A percentile compares a stretch with the other conserved stretches of the same genome.
phyloP scores from a whole-genome alignment of 495 filamentous ascomycete genomes.

The Aspergillus panamensis region DNA sequence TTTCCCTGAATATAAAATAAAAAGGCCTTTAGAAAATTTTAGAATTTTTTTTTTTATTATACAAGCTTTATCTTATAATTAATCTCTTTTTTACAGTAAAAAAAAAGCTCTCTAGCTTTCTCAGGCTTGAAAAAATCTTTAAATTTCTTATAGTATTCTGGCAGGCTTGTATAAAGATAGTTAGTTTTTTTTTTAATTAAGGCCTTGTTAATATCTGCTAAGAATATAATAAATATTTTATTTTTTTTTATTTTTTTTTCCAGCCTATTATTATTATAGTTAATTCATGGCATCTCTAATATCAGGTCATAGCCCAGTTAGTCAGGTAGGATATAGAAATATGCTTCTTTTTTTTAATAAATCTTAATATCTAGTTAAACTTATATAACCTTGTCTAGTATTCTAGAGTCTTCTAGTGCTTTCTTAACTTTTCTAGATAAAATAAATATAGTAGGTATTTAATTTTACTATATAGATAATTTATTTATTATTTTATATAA shows the following conservation, averaged over 20 bases:
- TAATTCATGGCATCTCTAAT: not conserved
- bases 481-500: too few relatives aligned
- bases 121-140: too few relatives aligned
- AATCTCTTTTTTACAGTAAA: not conserved
- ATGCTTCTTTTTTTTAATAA: not conserved
- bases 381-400: not conserved
- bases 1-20: not conserved
- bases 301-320: not conserved
- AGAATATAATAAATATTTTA: too few relatives aligned
- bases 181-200: too few relatives aligned
- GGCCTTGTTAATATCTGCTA: too few relatives aligned
- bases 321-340: not conserved
- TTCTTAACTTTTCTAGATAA: not conserved
- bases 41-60: slow-evolving; percentile 1
- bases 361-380: slow-evolving; percentile 2
- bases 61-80: not conserved
- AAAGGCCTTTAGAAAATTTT: not conserved
- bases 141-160: too few relatives aligned
- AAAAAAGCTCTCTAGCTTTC: too few relatives aligned
- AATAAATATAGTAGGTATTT: too few relatives aligned
- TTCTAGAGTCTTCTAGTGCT: not conserved
- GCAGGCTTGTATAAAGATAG: too few relatives aligned
- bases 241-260: too few relatives aligned
- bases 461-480: too few relatives aligned
- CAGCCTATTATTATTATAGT: too few relatives aligned